A percentile compares a stretch with the other conserved stretches of the same genome.
Conservation (phyloP, 306 rosid genomes). For the Cyamopsis tetragonoloba region DNA sequence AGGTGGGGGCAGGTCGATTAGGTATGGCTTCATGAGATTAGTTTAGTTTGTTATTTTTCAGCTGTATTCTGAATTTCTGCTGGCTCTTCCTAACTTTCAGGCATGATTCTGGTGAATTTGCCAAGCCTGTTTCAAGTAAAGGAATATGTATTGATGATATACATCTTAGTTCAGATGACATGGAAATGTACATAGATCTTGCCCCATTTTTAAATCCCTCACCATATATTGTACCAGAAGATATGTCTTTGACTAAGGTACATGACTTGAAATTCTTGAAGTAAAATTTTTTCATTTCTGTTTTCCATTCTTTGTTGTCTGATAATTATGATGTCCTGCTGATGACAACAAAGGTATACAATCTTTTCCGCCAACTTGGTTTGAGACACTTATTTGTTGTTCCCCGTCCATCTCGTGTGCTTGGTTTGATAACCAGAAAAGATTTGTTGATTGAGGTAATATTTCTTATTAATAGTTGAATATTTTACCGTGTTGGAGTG, state of each 20-base stretch:
- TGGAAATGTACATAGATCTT: constrained; percentile 95
- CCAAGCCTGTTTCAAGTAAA: constrained; percentile 94
- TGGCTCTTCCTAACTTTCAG: constrained; percentile 41
- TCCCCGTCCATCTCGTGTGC: constrained; percentile 81
- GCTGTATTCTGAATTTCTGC: constrained; percentile 33
- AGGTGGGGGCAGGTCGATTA: constrained; percentile 47
- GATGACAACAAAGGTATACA: constrained; percentile 74
- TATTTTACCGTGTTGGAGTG: constrained; percentile 7
- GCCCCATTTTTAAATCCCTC: constrained; percentile 89
- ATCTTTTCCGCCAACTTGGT: constrained; percentile 97
- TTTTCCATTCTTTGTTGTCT: constrained; percentile 22
- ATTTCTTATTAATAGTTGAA: not conserved
- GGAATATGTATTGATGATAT: constrained; percentile 76
- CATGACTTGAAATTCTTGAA: constrained; percentile 16
- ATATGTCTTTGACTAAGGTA: constrained; percentile 95
- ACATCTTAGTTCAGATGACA: constrained; percentile 79
- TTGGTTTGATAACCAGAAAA: constrained; percentile 86
- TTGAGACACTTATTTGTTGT: constrained; percentile 89
- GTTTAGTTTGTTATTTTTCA: constrained; percentile 19
- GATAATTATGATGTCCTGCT: constrained; percentile 31
- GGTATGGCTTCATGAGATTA: constrained; percentile 35
- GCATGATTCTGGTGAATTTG: constrained; percentile 72
- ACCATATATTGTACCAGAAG: constrained; percentile 90
- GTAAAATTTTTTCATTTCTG: not conserved
- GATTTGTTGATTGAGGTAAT: constrained; percentile 90